Conservation (phyloP, 805 yeast species). For the Candida peoriensis region DNA sequence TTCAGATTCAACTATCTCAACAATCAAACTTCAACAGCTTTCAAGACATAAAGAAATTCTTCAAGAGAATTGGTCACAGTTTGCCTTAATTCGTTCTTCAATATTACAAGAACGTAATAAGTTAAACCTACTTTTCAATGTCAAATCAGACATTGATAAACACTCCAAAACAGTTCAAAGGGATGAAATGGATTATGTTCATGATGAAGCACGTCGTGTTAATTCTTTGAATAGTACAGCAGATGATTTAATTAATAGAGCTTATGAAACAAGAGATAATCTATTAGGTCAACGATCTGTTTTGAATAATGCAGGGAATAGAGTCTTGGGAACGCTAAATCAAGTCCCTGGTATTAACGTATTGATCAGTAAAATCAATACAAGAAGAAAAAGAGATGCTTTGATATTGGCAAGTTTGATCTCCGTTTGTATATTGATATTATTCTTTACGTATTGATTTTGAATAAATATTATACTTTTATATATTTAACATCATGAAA, state of each 20-base stretch:
- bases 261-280: slow-evolving; percentile 86
- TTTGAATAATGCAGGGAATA: slow-evolving; percentile 58
- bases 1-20: slow-evolving; percentile 50
- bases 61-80: slow-evolving; percentile 63
- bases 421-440: slow-evolving; percentile 62
- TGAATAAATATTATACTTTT: too few species aligned
- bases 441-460: slow-evolving; percentile 63
- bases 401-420: slow-evolving; percentile 75
- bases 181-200: slow-evolving; percentile 64
- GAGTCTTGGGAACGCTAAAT: slow-evolving; percentile 55
- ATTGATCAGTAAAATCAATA: slow-evolving; percentile 72
- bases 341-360: slow-evolving; percentile 80
- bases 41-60: slow-evolving; percentile 76
- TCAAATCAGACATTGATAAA: slow-evolving; percentile 73
- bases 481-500: too few species aligned
- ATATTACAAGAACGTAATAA: slow-evolving; percentile 74
- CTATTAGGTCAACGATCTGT: slow-evolving; percentile 64
- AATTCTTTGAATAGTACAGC: slow-evolving; percentile 70
- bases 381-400: slow-evolving; percentile 85
- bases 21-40: slow-evolving; percentile 75
- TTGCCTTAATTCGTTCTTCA: slow-evolving; percentile 49
- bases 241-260: slow-evolving; percentile 77
- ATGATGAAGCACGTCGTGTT: slow-evolving; percentile 70
- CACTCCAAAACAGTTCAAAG: slow-evolving; percentile 42
- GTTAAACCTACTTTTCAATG: slow-evolving; percentile 66